Conservation (phyloP, 2,329 filamentous ascomycete genomes). For the Teratosphaeria gauchensis region DNA sequence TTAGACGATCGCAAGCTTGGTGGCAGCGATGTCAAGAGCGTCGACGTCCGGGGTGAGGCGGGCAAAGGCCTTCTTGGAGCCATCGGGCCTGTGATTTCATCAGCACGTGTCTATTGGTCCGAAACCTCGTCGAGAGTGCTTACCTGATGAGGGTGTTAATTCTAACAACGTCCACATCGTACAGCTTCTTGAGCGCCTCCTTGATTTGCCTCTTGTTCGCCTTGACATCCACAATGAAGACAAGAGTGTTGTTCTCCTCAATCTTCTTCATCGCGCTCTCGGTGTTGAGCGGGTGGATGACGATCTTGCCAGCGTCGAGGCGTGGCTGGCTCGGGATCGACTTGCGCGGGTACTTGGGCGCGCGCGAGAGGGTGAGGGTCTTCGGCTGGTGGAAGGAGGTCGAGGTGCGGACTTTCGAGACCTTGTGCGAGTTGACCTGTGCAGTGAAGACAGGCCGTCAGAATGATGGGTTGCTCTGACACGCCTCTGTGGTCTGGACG, state of each 20-base stretch:
- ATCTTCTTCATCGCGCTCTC: conserved; percentile 99
- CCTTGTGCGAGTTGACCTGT: conserved; percentile 70
- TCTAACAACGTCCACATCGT: conserved; percentile 96
- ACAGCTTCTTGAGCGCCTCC: conserved; percentile 95
- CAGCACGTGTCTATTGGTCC: conserved; percentile 6
- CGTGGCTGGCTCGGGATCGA: conserved; percentile 80
- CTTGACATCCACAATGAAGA: conserved; percentile 47
- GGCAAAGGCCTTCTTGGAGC: conserved; percentile 97
- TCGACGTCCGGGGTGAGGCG: conserved; percentile 94
- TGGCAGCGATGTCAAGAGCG: conserved; percentile 97
- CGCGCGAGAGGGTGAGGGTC: conserved; percentile 82
- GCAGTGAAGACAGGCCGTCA: conserved; percentile 39
- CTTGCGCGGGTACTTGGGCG: conserved; percentile 95
- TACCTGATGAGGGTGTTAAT: conserved; percentile 99
- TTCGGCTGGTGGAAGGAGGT: conserved; percentile 98
- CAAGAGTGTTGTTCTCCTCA: conserved; percentile 98
- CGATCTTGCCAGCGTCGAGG: conserved; percentile 95
- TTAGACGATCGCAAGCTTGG: conserved; percentile 96
- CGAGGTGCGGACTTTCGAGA: conserved; percentile 81
- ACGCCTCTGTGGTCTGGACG: conserved; percentile 33
- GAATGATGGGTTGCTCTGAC: conserved; percentile 40
- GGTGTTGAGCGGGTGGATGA: conserved; percentile 97
- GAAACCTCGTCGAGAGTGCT: conserved; percentile 4
- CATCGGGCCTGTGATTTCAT: conserved; percentile 60
- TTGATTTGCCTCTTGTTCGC: conserved; percentile 99